Percentiles rank a stretch among this genome's conserved stretches.
phyloP scores from a whole-genome alignment of 2,329 filamentous ascomycete genomes.

The Aspergillus pseudotamarii region DNA sequence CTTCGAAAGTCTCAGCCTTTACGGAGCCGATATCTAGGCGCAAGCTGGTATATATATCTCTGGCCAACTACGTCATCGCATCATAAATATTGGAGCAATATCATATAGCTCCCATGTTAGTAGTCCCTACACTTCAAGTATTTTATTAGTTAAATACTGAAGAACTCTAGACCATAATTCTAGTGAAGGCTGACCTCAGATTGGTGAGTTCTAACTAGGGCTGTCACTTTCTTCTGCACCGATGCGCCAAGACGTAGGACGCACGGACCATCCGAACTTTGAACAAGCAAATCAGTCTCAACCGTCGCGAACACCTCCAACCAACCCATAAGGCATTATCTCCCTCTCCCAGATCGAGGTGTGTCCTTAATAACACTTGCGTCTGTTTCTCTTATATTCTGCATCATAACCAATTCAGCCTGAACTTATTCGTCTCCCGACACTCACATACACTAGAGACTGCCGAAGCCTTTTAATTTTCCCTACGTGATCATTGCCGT shows the following conservation, averaged over 20 bases:
- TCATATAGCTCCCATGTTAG: background rate
- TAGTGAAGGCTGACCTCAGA: background rate
- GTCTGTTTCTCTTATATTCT: background rate
- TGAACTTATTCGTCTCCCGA: background rate
- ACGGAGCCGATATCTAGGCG: too few species aligned
- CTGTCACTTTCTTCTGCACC: background rate
- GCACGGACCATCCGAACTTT: constrained; percentile 23
- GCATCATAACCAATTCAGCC: background rate
- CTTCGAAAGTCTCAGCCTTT: too few species aligned
- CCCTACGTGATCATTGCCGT: background rate
- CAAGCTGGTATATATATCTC: background rate
- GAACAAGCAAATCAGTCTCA: constrained; percentile 14
- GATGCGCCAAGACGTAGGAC: constrained; percentile 2
- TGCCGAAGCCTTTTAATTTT: background rate
- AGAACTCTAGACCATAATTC: background rate
- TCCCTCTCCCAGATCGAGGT: background rate
- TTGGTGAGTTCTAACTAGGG: background rate
- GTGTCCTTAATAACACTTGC: background rate
- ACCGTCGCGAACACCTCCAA: constrained; percentile 11
- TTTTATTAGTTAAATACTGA: background rate
- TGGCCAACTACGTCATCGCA: background rate
- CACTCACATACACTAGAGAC: background rate
- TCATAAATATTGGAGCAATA: background rate
- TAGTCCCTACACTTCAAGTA: background rate
- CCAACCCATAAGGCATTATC: background rate